Base-by-base conservation (phyloP, 2,329 filamentous ascomycete genomes). In the Fusarium euwallaceae region DNA sequence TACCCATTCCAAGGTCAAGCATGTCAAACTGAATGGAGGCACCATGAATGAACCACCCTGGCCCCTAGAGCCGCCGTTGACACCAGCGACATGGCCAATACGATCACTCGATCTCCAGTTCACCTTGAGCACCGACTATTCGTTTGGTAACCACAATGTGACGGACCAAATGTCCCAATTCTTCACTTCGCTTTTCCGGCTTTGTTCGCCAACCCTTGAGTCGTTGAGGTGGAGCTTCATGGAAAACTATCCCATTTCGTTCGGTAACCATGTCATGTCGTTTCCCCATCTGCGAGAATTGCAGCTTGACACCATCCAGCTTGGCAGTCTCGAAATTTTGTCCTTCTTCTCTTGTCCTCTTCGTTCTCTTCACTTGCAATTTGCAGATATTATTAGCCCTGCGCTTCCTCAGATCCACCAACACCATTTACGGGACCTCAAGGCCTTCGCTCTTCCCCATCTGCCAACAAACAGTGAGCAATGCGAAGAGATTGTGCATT, bases 121-220 rank as follows among this genome's bases (percentile, higher is more conserved):
- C 37, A 17, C 16, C 17, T n/a, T n/a, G 37, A 4, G 37, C 1
- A 4, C 4, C 4, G 37, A 9, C 17, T 39, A 39, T 39, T 22
- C 22, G 22, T 22, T 22, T 22, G 22, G 22, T 22, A 22, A 22
- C 22, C 22, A 22, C 22, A 22, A n/a, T 32, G 29, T 32, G 10
- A 32, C 29, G 39, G 39, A 6, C 9, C 17, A 20, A n/a, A 22
- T 41, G 7, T 17, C 34, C 10, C 6, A 16, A 1, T 69, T 75
- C n/a, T 70, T 70, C 17, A 29, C 20, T 3, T 53, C 63, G 1
- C 17, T 75, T 1, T 66, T 74, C 10, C 48, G 48, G 17, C 63
- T 48, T 39, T 75, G 69, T 6, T 59, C 68, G 2, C 34, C 60
- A 0, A 71, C 71, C 4, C 64, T 75, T 1, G 71, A 75, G 17